Conservation (phyloP, 306 rosid species). For the Glycine tomentella region DNA sequence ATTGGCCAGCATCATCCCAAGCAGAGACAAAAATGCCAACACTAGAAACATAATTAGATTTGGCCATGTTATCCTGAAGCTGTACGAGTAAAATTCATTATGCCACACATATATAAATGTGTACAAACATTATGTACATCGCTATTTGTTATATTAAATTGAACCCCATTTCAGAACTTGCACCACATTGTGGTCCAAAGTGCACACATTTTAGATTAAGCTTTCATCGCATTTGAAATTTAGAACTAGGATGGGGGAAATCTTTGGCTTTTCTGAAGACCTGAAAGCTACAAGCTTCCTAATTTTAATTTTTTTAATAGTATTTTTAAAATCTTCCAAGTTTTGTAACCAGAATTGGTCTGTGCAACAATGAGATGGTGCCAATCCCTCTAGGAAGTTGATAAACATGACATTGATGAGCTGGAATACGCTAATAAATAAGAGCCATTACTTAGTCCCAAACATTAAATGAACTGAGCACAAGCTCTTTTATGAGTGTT, state of each 20-base stretch:
- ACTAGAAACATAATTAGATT: slow-evolving; percentile 49
- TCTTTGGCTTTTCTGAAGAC: slow-evolving; percentile 3
- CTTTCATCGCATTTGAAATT: not conserved
- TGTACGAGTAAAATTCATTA: slow-evolving; percentile 39
- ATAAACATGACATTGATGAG: slow-evolving; percentile 14
- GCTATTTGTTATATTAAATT: not conserved
- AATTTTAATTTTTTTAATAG: too few relatives aligned
- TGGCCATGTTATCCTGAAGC: slow-evolving; percentile 40
- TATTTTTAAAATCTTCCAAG: too few relatives aligned
- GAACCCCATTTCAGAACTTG: slow-evolving; percentile 33
- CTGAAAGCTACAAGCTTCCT: slow-evolving; percentile 8
- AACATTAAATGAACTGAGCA: slow-evolving; percentile 58
- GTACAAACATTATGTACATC: slow-evolving; percentile 5
- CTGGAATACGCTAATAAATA: slow-evolving; percentile 35
- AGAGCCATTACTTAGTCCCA: slow-evolving; percentile 27
- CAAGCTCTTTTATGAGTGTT: slow-evolving; percentile 14
- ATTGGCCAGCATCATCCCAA: slow-evolving; percentile 59
- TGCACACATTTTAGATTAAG: slow-evolving; percentile 28
- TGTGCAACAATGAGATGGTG: not conserved
- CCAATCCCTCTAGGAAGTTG: not conserved
- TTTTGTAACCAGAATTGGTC: not conserved
- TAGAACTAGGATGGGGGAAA: too few relatives aligned
- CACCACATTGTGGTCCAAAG: slow-evolving; percentile 38
- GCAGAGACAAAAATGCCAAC: slow-evolving; percentile 60
- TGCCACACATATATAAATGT: slow-evolving; percentile 20